phyloP scores from a whole-genome alignment of 345 rosid genomes.

The Lepidium sativum region DNA sequence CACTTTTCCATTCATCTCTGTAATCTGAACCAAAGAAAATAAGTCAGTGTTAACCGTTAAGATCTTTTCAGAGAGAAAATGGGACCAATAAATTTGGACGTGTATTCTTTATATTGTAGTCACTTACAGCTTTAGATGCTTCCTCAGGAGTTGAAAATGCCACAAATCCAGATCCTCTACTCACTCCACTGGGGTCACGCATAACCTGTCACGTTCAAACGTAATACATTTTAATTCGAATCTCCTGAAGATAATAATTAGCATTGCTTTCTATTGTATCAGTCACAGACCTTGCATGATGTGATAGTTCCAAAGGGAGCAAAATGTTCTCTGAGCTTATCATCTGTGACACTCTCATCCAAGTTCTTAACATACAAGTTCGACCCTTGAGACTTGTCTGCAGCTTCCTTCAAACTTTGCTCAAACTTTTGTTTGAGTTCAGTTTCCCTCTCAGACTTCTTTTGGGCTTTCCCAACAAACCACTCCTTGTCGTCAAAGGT shows the following conservation, averaged over 20 bases:
- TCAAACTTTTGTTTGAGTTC: slow-evolving; percentile 64
- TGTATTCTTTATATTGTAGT: not conserved
- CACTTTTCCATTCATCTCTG: slow-evolving; percentile 92
- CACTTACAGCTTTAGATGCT: slow-evolving; percentile 84
- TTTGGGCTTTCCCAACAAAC: slow-evolving; percentile 94
- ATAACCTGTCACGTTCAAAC: slow-evolving; percentile 50
- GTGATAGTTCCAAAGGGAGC: slow-evolving; percentile 69
- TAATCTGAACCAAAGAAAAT: slow-evolving; percentile 11
- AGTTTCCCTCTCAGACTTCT: slow-evolving; percentile 73
- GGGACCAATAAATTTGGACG: not conserved
- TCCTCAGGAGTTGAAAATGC: slow-evolving; percentile 87
- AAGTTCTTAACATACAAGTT: slow-evolving; percentile 83
- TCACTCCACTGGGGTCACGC: slow-evolving; percentile 81
- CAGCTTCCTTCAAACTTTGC: slow-evolving; percentile 73
- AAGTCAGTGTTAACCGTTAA: not conserved
- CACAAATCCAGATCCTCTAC: slow-evolving; percentile 93
- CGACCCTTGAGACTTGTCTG: slow-evolving; percentile 76
- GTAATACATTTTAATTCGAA: not conserved
- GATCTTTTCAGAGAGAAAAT: not conserved
- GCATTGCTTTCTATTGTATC: not conserved
- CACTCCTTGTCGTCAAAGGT: slow-evolving; percentile 80
- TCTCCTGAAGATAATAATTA: not conserved
- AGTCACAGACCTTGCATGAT: slow-evolving; percentile 71
- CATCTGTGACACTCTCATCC: slow-evolving; percentile 83
- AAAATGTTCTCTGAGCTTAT: slow-evolving; percentile 67